Evolutionary conservation across 495 filamentous ascomycete genomes (phyloP).

Genomic region (Poronia punctata): DNA sequence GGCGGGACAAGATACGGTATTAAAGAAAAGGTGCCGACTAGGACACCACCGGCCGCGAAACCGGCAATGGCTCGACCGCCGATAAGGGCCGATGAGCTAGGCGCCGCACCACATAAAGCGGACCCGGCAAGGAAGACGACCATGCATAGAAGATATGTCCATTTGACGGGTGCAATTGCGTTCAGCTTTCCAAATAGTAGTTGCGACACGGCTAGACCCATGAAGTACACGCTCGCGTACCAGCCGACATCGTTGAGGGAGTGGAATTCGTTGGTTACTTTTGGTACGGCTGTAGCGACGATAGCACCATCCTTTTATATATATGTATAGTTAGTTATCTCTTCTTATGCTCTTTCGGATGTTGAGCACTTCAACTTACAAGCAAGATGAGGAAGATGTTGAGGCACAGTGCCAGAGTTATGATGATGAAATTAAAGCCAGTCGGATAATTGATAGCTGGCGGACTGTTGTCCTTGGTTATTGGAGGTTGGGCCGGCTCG

Average conservation of each 20-base stretch:
- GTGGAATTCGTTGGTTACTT: constrained; percentile 24
- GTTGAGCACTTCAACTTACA: no score
- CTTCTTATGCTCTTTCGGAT: no score
- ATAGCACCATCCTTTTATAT: constrained; percentile 15
- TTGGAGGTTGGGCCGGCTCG: background rate
- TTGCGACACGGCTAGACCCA: constrained; percentile 33
- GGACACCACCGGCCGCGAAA: constrained; percentile 41
- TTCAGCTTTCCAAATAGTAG: constrained; percentile 37
- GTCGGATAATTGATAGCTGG: constrained; percentile 1
- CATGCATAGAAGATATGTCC: constrained; percentile 17
- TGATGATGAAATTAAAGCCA: constrained; percentile 15
- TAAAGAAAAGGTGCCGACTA: constrained; percentile 36
- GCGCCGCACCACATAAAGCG: constrained; percentile 47
- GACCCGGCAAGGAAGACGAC: constrained; percentile 45
- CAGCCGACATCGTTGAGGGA: constrained; percentile 25
- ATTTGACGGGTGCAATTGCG: constrained; percentile 26
- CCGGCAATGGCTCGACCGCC: constrained; percentile 37
- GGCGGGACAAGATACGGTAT: constrained; percentile 33
- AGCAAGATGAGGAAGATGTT: constrained; percentile 33
- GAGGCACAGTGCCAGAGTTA: constrained; percentile 25
- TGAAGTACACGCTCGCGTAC: constrained; percentile 31
- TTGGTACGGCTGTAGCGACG: constrained; percentile 24
- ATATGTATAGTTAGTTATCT: no score
- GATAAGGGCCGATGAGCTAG: constrained; percentile 41
- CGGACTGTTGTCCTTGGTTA: background rate